phyloP scores from a whole-genome alignment of 306 rosid genomes.

The Sicyos baderoa region DNA sequence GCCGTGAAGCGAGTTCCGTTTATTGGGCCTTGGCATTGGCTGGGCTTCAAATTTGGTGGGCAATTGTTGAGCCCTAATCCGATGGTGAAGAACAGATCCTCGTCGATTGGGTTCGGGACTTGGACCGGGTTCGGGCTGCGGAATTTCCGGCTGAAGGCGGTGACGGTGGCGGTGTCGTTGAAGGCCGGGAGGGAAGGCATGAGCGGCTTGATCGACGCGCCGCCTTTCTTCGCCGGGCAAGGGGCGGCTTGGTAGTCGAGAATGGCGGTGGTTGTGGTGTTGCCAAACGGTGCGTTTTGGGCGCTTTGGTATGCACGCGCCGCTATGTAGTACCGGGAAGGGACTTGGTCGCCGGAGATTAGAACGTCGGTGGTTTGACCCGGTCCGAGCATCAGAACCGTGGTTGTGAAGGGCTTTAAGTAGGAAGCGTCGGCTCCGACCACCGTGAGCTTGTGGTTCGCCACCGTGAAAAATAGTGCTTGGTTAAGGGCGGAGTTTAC shows the following conservation, averaged over 20 bases:
- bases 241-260: conserved; percentile 54
- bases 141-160: conserved; percentile 52
- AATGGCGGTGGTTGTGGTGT: conserved; percentile 88
- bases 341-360: conserved; percentile 59
- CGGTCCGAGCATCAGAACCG: conserved; percentile 74
- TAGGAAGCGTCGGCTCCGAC: conserved; percentile 91
- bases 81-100: conserved; percentile 55
- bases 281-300: conserved; percentile 63
- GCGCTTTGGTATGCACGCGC: conserved; percentile 73
- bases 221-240: conserved; percentile 38
- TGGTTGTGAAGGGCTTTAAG: conserved; percentile 70
- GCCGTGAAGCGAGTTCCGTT: conserved; percentile 82
- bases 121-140: conserved; percentile 43
- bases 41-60: conserved; percentile 32
- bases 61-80: conserved; percentile 73
- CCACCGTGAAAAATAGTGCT: conserved; percentile 58
- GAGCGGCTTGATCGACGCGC: conserved; percentile 31
- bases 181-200: conserved; percentile 66
- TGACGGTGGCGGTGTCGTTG: conserved; percentile 69
- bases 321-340: conserved; percentile 62
- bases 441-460: conserved; percentile 72
- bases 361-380: conserved; percentile 95
- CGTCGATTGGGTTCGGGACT: conserved; percentile 70
- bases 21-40: conserved; percentile 59
- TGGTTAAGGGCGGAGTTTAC: conserved; percentile 75